These are phyloP conservation scores for Vitis amurensis DNA, from an alignment of 164 flowering plant genomes.

Conservation along the genomic window DNA sequence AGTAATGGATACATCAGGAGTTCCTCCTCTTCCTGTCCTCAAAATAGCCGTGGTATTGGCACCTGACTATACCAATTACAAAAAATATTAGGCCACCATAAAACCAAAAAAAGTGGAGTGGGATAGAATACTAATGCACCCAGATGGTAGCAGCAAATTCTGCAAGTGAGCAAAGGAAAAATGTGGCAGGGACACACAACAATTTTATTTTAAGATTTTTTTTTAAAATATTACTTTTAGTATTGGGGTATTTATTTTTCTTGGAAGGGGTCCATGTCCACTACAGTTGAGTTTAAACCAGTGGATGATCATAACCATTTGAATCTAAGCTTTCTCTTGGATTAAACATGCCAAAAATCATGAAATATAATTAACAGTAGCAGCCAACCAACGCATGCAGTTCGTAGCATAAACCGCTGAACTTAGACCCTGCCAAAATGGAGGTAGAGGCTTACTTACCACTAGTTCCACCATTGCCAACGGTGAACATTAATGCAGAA, in stretches of 20 bases:
- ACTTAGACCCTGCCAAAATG: neutral
- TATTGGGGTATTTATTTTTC: too few relatives aligned
- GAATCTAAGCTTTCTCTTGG: neutral
- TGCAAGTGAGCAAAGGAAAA: too few relatives aligned
- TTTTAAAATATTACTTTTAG: too few relatives aligned
- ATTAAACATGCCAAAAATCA: neutral
- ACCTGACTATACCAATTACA: conserved; percentile 20
- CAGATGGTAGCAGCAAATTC: neutral
- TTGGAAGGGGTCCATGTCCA: too few relatives aligned
- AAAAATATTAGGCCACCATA: conserved; percentile 2
- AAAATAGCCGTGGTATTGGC: neutral
- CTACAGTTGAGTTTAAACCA: neutral
- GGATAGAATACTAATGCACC: neutral
- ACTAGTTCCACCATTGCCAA: conserved; percentile 3
- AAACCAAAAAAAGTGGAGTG: neutral
- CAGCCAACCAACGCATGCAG: too few relatives aligned
- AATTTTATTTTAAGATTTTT: too few relatives aligned
- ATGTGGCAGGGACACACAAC: neutral
- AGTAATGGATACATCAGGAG: conserved; percentile 15
- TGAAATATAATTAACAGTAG: neutral
- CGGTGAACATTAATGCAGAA: neutral
- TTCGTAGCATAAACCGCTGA: too few relatives aligned
- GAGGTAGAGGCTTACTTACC: neutral
- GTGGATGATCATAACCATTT: neutral
- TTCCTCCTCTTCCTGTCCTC: conserved; percentile 19